Conservation (phyloP, 208 protist species). For the Trypanosomatidae sp. region DNA sequence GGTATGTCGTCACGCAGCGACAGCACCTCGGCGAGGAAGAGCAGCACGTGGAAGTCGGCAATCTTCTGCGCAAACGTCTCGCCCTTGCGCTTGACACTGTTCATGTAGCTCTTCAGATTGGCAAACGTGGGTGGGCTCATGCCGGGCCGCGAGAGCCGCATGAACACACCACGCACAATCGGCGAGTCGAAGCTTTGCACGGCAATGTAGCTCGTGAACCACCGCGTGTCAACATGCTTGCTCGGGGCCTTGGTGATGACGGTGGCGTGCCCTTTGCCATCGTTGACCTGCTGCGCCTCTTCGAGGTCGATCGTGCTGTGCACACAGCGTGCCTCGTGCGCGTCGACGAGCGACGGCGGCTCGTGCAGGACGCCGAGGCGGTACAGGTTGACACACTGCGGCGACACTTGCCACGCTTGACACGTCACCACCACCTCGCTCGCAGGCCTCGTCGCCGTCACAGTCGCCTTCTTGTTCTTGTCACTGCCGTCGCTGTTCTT, state of each 20-base stretch:
- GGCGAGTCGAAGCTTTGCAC: constrained; percentile 72
- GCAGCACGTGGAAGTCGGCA: constrained; percentile 85
- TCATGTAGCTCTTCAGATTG: constrained; percentile 68
- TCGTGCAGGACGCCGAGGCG: constrained; percentile 54
- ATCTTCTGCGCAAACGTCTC: constrained; percentile 59
- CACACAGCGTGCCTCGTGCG: constrained; percentile 20
- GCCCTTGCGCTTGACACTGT: constrained; percentile 52
- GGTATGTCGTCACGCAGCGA: constrained; percentile 38
- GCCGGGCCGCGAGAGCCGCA: constrained; percentile 70
- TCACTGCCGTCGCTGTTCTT: neutral
- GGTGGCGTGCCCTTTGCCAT: constrained; percentile 39
- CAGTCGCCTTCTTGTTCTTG: neutral
- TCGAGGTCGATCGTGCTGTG: constrained; percentile 46
- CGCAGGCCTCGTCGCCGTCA: neutral
- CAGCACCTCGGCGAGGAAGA: constrained; percentile 70
- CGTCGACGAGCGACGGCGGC: constrained; percentile 9
- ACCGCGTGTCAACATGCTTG: constrained; percentile 63
- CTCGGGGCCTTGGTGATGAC: constrained; percentile 53
- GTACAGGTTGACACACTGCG: constrained; percentile 78
- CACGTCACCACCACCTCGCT: constrained; percentile 25
- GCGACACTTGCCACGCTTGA: constrained; percentile 80
- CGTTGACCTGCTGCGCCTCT: constrained; percentile 57
- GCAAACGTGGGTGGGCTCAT: constrained; percentile 48
- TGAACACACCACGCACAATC: constrained; percentile 69
- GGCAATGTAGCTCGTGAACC: constrained; percentile 83